Percentiles rank a stretch among this genome's conserved stretches.
phyloP scores from a whole-genome alignment of 345 rosid species.

The Microcos paniculata region DNA sequence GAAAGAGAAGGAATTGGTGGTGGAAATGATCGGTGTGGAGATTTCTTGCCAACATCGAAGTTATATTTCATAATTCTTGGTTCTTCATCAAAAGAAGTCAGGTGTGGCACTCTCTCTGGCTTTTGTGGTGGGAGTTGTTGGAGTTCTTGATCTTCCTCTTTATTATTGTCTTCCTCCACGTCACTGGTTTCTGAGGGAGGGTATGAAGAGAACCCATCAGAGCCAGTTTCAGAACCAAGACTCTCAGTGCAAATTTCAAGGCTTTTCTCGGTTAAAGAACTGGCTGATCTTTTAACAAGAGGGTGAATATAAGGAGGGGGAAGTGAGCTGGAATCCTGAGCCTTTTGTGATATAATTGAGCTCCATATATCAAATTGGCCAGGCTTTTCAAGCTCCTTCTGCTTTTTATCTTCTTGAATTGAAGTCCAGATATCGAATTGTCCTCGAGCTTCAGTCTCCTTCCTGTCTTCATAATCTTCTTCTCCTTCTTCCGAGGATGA shows the following conservation, averaged over 20 bases:
- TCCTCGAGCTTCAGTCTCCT: slow-evolving; percentile 16
- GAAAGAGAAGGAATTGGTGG: slow-evolving; percentile 78
- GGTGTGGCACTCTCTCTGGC: background rate
- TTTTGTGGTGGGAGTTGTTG: slow-evolving; percentile 13
- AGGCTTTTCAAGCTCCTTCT: slow-evolving; percentile 28
- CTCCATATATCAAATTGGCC: slow-evolving; percentile 59
- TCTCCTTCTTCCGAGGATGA: slow-evolving; percentile 24
- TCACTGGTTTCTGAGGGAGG: slow-evolving; percentile 57
- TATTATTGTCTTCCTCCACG: slow-evolving; percentile 41
- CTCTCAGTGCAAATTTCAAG: slow-evolving; percentile 93
- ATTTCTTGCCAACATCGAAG: slow-evolving; percentile 24
- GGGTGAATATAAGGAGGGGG: slow-evolving; percentile 78
- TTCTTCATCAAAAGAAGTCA: slow-evolving; percentile 25
- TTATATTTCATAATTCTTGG: slow-evolving; percentile 20
- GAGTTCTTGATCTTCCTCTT: slow-evolving; percentile 24
- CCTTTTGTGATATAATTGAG: slow-evolving; percentile 53
- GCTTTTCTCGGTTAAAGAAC: slow-evolving; percentile 73
- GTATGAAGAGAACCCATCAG: slow-evolving; percentile 69
- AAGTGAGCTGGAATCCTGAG: slow-evolving; percentile 28
- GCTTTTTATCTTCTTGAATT: slow-evolving; percentile 39
- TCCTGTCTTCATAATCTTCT: slow-evolving; percentile 22
- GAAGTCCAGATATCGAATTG: slow-evolving; percentile 53
- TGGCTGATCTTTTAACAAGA: slow-evolving; percentile 50
- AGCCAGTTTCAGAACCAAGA: slow-evolving; percentile 98
- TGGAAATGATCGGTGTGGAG: slow-evolving; percentile 53